Base-by-base conservation (phyloP, 2,329 filamentous ascomycete species). In the Atkinsonella texensis region DNA sequence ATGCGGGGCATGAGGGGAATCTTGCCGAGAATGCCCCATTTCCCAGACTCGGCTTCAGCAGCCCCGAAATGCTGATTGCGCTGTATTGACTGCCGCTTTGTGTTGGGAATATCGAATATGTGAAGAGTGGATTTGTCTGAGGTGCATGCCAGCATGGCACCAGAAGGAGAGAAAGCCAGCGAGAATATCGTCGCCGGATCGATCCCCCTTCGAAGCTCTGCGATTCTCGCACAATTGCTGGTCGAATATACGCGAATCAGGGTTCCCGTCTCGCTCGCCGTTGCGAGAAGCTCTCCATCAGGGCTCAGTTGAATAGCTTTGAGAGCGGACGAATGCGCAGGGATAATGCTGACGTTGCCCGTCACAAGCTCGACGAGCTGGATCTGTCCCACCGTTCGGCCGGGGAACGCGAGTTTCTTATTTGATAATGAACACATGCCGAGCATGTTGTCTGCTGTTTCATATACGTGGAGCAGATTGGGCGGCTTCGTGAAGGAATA, bases 41-140 rank as follows among this genome's bases (percentile, higher is more conserved):
- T 91, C 41, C 86, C 83, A 47, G 76, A 77, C 5, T 76, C 70
- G 18, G 56, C 56, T 5, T 60, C 61, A 3, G 60, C 53, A 35
- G 53, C 48, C 6, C 59, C 54, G 3, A 62, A 54, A 23, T 67
- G 57, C 53, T 65, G 61, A 52, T 61, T 64, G 54, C 63, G 62
- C 43, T 61, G 62, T 32, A 62, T 58, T 7, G 63, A 59, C 3
- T 68, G 65, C 55, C 69, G 71, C 48, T 71, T 73, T 9, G 74
- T 70, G 53, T 79, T 76, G 4, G 85, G 84, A 1, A 96, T 76
- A 62, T 97, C 89, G 63, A 96, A 98, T 39, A 98, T 79, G 68
- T 98, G 93, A 11, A 98, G 75, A 0, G 90, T 98, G 6, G 88
- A 90, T 69, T 97, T 98, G 73, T 98, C 93, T 1, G 90, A 96